Evolutionary conservation across 768 basidiomycete species (phyloP), one percentile per base, ranked within the genome.

Genomic region (Trametes cinnabarina): DNA sequence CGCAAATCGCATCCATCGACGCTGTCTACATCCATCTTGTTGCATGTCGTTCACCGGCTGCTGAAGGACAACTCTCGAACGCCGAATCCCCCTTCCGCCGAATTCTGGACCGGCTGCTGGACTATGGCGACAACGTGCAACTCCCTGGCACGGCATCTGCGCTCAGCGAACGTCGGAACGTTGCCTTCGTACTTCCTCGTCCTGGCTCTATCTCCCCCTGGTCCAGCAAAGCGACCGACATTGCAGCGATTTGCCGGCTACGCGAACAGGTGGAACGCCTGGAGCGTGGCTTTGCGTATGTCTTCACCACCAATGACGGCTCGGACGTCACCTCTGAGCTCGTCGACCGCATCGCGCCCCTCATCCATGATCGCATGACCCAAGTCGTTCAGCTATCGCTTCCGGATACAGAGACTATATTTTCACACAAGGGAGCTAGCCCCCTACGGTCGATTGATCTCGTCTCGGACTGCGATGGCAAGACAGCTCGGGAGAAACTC

Each of bases 211-310:
- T 98, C 66, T 98, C 96, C 4, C 95, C 97, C 2, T 99, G 97
- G 97, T 98, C 96, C 5, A 96, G 92, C 73, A 99, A 99, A 74
- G 96, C 97, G 2, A 98, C 96, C 0, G 95, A 99, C 70, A 98
- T 99, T 54, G 83, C 95, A 20, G 75, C 75, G 9, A 83, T 98
- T 51, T 99, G 97, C 76, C 88, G 87, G 51, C 85, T 99, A 2
- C 83, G 79, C 19, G 69, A 72, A 2, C 77, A 85, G 52, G 74
- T 99, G 51, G 82, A 88, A 61, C 83, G 97, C 37, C 74, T 99
- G 55, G 97, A 99, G 71, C 84, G 97, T 19, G 95, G 96, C 3
- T 64, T 85, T 19, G 84, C 80, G 5, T 92, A 87, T 65, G 77
- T 82, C 51, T 78, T 97, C 71, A 75, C 78, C 30, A 77, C 80